phyloP scores from a whole-genome alignment of 2,329 filamentous ascomycete genomes.

The Trichoderma atrobrunneum region DNA sequence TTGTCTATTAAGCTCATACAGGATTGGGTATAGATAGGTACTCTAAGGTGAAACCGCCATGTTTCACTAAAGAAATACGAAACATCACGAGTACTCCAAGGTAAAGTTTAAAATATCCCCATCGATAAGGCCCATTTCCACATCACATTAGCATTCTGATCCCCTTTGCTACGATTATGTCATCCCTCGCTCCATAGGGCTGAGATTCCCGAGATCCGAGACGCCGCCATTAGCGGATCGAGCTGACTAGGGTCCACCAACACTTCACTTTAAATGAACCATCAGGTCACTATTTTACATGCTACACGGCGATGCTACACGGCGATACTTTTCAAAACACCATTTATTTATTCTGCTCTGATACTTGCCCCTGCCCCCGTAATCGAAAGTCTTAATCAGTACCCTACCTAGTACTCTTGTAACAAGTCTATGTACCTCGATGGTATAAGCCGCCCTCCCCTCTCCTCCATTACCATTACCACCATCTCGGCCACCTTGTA shows the following conservation, averaged over 20 bases:
- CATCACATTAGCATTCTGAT: background rate
- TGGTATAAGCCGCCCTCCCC: background rate
- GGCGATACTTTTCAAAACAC: background rate
- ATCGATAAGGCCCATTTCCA: too few species aligned
- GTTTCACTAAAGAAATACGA: background rate
- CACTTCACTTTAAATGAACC: background rate
- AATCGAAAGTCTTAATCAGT: background rate
- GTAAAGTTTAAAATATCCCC: too few species aligned
- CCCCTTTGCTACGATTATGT: background rate
- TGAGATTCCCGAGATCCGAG: background rate
- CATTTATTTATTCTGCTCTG: background rate
- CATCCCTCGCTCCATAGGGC: background rate
- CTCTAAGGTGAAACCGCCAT: background rate
- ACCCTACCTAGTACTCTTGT: background rate
- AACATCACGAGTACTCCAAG: background rate
- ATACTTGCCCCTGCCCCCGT: background rate
- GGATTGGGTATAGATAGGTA: too few species aligned
- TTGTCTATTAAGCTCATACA: too few species aligned
- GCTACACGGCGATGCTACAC: rapidly evolving
- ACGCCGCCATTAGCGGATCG: background rate
- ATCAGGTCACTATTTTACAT: background rate
- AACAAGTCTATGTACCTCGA: background rate
- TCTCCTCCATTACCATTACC: background rate
- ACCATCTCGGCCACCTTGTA: background rate
- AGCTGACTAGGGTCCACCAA: background rate